Base-by-base conservation (phyloP, 2,329 filamentous ascomycete species). In the Sporothrix globosa region DNA sequence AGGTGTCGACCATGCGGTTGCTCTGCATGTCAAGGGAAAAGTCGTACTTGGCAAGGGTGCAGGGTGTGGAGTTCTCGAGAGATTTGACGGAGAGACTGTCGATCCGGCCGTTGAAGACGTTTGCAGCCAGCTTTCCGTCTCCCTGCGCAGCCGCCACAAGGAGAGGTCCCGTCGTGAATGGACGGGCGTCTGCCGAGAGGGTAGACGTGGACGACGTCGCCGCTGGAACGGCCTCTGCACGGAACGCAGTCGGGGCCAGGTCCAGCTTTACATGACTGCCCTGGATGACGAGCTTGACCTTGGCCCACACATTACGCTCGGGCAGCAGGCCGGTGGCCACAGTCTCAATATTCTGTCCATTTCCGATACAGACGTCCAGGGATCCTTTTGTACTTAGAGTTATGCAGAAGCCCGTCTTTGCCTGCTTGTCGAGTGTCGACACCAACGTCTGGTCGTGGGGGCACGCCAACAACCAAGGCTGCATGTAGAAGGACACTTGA, bases 91-190 rank as follows among this genome's bases (percentile, higher is more conserved):
- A 34, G 19, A 67, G 27, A n/a, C 44, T 17, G 4, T 69, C 67
- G 41, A 71, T 67, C 19, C 70, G 70, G 7, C 70, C 70, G 50
- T 71, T 71, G 44, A 71, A 67, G 60, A 48, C 69, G 50, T 69
- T n/a, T 2, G 54, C 39, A 9, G 39, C 54, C 1, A 11, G 17
- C 27, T 58, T 39, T 17, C 30, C 54, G 13, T 58, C 54, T 58
- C 27, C 14, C 19, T 10, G 27, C 3, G 54, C 7, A 3, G 53
- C 54, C 39, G 54, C 54, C 30, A 58, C 14, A 2, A 58, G 30
- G 4, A 58, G 54, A 3, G 54, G 27, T 1, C 30, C 54, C 1
- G 30, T 0, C 4, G 27, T 39, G 30, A 39, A 58, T 3, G 54
- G 27, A n/a, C 17, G 54, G 1, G 54, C 54, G 19, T 39, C 54